Conservation (phyloP, 2,329 filamentous ascomycete genomes). For the Aspergillus hiratsukae region DNA sequence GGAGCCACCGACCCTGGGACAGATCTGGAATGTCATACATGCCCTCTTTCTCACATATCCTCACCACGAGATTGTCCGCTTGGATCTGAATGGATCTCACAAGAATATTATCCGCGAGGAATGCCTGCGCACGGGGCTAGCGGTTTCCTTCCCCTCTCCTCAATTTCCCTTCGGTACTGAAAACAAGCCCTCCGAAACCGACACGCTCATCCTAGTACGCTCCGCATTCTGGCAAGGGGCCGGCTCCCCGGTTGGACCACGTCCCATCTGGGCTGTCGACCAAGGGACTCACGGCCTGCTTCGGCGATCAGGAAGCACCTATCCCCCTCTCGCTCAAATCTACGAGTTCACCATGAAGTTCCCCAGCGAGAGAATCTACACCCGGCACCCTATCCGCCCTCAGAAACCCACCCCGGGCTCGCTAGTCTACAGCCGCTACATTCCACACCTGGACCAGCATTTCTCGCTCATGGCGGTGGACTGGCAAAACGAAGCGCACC, state of each 20-base stretch:
- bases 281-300: slow-evolving; percentile 29
- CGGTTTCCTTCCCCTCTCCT: slow-evolving; percentile 18
- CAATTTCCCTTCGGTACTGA: slow-evolving; percentile 19
- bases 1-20: slow-evolving; percentile 27
- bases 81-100: slow-evolving; percentile 27
- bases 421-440: slow-evolving; percentile 72
- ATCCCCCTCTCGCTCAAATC: slow-evolving; percentile 36
- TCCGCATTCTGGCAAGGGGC: slow-evolving; percentile 67
- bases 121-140: slow-evolving; percentile 33
- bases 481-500: slow-evolving; percentile 59
- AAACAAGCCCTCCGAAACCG: slow-evolving; percentile 17
- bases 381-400: slow-evolving; percentile 66
- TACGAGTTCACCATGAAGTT: slow-evolving; percentile 39
- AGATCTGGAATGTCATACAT: slow-evolving; percentile 40
- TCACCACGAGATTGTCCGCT: slow-evolving; percentile 31
- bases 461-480: slow-evolving; percentile 75
- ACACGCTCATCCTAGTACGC: slow-evolving; percentile 46
- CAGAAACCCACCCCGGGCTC: slow-evolving; percentile 67
- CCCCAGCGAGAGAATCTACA: slow-evolving; percentile 49
- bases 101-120: slow-evolving; percentile 40
- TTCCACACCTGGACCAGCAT: slow-evolving; percentile 69
- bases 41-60: slow-evolving; percentile 29
- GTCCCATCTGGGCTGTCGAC: slow-evolving; percentile 57
- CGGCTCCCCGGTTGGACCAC: slow-evolving; percentile 62
- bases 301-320: slow-evolving; percentile 22